Base-by-base conservation (phyloP, 2,329 filamentous ascomycete species). In the Trichoderma arundinaceum region DNA sequence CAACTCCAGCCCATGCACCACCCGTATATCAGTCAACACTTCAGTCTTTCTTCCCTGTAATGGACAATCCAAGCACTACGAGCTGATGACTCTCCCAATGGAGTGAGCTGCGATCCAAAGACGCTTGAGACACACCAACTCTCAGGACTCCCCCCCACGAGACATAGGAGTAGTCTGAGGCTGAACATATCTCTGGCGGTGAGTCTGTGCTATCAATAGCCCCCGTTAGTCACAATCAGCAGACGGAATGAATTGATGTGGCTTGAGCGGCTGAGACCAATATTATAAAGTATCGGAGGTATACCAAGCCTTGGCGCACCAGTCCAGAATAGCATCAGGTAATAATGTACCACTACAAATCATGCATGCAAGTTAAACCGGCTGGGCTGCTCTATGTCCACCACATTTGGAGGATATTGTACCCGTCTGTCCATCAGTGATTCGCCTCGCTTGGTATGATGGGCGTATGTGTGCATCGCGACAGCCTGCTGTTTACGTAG, bases 191-290 rank as follows among this genome's bases (percentile, higher is more conserved):
- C 10, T 43, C 48, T 52, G 58, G 58, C 58, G 58, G 58, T 61
- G 38, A 51, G 48, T n/a, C 12, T 22, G 12, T 52, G 2, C 35
- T 52, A 43, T 41, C 39, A 57, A 41, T 41, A 56, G 35, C 39
- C n/a, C 22, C 38, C 3, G 32, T 13, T 28, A 19, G 38, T 43
- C 38, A 52, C 28, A 10, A 35, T 61, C 58, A 61, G 46, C 46
- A 52, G 58, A 61, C 19, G 35, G 58, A 52, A n/a, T 43, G 19
- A 9, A 61, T 43, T 43, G 49, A 22, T 52, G 58, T 61, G 58
- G 58, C 58, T 61, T 61, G 58, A 52, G 58, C 54, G 54, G 54
- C 58, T 61, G 58, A 61, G 58, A 33, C 10, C 22, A 51, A 52
- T 35, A 43, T 22, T 28, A 19, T 43, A 43, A 41, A 12, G 33